Conservation (phyloP, 2,329 filamentous ascomycete species). For the Diaporthe sp. region DNA sequence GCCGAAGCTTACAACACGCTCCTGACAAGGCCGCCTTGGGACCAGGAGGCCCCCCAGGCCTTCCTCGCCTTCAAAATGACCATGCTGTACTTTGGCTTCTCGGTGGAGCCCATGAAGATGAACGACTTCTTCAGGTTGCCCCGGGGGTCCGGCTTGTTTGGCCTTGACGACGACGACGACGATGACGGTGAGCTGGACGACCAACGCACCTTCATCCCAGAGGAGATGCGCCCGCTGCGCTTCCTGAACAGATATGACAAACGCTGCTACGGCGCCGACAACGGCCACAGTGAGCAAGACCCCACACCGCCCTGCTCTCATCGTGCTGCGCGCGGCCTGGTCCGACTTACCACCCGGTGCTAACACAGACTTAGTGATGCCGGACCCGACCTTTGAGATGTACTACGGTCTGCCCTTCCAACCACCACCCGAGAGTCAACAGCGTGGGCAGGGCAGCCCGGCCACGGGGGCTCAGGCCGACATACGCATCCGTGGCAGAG, state of each 20-base stretch:
- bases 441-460: background rate
- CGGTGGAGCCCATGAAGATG: constrained; percentile 56
- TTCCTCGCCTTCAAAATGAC: constrained; percentile 58
- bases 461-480: background rate
- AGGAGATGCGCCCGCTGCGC: constrained; percentile 39
- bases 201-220: constrained; percentile 38
- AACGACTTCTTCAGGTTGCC: constrained; percentile 42
- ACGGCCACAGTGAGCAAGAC: constrained; percentile 32
- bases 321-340: background rate
- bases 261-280: constrained; percentile 37
- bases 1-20: background rate
- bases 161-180: constrained; percentile 32
- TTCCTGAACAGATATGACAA: constrained; percentile 42
- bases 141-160: constrained; percentile 8
- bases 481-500: background rate
- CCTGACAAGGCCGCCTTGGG: constrained; percentile 6
- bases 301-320: background rate
- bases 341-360: background rate
- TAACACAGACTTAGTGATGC: constrained; percentile 30
- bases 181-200: constrained; percentile 45
- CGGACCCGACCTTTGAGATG: constrained; percentile 36
- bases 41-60: background rate
- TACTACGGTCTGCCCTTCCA: constrained; percentile 37
- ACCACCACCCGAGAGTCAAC: background rate
- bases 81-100: constrained; percentile 63